phyloP scores from a whole-genome alignment of 495 filamentous ascomycete genomes.

The Neurospora sp. region DNA sequence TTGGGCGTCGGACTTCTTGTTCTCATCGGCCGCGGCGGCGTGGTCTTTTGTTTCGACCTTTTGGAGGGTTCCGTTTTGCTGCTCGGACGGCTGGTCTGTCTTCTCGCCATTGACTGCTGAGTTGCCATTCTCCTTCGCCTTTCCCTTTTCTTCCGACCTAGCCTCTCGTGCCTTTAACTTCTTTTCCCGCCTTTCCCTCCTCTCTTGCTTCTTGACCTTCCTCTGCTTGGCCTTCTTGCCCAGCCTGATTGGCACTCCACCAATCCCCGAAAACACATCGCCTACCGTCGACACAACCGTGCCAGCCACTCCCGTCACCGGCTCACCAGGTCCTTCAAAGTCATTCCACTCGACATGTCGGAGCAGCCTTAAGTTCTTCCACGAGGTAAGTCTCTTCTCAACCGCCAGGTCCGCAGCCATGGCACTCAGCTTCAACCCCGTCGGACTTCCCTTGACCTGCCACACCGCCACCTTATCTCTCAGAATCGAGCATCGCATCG shows the following conservation, averaged over 20 bases:
- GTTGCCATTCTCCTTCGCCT: neutral
- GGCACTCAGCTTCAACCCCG: conserved; percentile 47
- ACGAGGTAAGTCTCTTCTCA: conserved; percentile 46
- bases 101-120: neutral
- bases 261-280: conserved; percentile 46
- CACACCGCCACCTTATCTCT: conserved; percentile 57
- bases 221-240: conserved; percentile 42
- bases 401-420: conserved; percentile 58
- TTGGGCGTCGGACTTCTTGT: neutral
- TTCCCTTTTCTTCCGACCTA: neutral
- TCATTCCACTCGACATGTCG: conserved; percentile 71
- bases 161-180: conserved; percentile 21
- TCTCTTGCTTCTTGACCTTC: conserved; percentile 31
- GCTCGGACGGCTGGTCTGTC: neutral
- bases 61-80: neutral
- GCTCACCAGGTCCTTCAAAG: conserved; percentile 68
- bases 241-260: conserved; percentile 47
- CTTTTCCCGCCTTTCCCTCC: conserved; percentile 31
- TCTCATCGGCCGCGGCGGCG: neutral
- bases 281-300: conserved; percentile 46
- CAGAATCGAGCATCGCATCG: conserved; percentile 61
- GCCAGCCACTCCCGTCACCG: conserved; percentile 52
- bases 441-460: conserved; percentile 43
- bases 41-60: conserved; percentile 1
- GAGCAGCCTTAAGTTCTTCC: conserved; percentile 54